Evolutionary conservation across 192 early-diverging fungal genomes (phyloP), one percentile per base, ranked within the genome.

Genomic region (Piromyces sp.): DNA sequence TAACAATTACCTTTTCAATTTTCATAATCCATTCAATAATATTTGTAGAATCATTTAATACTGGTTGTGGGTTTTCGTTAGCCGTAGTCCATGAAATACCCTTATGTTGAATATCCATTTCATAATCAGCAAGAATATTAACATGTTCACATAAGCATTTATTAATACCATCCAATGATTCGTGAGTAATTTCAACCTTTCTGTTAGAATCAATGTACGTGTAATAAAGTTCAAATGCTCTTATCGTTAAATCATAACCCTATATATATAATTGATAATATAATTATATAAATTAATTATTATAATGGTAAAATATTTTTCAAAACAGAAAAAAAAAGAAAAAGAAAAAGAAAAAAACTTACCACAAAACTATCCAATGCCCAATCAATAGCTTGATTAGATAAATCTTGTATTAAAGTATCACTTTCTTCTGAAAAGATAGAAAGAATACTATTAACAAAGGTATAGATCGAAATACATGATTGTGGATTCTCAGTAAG

Each of bases 341-440:
- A 83, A 83, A 81, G 29, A 42, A 80, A 17, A n/a, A 9, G 5
- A 82, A 84, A 36, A 33, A 31, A 9, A 30, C 58, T 37, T 87
- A 87, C 86, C 81, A 89, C 79, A 79, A 80, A 83, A 19, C 86
- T 85, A n/a, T 88, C 87, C 12, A 78, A 33, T 0, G 85, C 85
- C 88, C 88, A 89, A 17, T 26, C 30, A 26, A 88, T 58, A 22
- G 83, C 68, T 81, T 89, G 87, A 29, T 80, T 30, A 22, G 83
- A 81, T 30, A 89, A 29, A 42, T 87, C 85, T 30, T 42, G 11
- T 29, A 37, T 40, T 14, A 87, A 81, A n/a, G 81, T 84, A 17
- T 78, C n/a, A 80, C 83, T 80, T 78, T 85, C 84, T 13, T 37
- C 81, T 30, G 30, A 80, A 84, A 88, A 87, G n/a, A 88, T 84